phyloP scores from a whole-genome alignment of 2,329 filamentous ascomycete species.

The Pseudocercospora eumusae region DNA sequence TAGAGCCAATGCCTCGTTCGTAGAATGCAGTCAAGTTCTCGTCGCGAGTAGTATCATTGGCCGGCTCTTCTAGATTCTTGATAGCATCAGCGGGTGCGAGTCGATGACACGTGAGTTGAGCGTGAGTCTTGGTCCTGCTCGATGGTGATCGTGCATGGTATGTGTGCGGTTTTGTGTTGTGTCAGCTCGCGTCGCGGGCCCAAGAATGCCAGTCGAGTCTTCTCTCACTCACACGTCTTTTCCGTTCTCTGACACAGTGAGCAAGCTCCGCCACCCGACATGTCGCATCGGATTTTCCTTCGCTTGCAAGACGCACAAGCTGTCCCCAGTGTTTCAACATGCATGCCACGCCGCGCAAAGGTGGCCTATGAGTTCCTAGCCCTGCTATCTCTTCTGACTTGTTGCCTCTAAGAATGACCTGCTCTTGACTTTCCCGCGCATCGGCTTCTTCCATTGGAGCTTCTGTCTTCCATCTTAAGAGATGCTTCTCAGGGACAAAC shows the following conservation, averaged over 20 bases:
- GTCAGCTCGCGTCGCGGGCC: neutral
- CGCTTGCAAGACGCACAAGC: slow-evolving; percentile 16
- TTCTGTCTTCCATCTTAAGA: too few relatives aligned
- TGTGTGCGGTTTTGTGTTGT: neutral
- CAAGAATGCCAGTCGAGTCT: neutral
- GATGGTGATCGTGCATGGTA: neutral
- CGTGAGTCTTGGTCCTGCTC: neutral
- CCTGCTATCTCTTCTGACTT: too few relatives aligned
- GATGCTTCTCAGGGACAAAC: too few relatives aligned
- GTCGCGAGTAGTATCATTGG: slow-evolving; percentile 6
- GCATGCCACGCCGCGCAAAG: too few relatives aligned
- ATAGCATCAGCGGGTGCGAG: neutral
- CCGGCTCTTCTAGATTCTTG: neutral
- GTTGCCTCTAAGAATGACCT: too few relatives aligned
- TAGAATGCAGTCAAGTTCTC: slow-evolving; percentile 19
- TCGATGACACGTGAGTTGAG: neutral
- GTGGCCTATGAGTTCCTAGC: too few relatives aligned
- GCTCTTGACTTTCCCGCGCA: too few relatives aligned
- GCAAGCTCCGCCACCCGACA: slow-evolving; percentile 10
- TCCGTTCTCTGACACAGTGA: slow-evolving; percentile 9
- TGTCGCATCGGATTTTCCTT: slow-evolving; percentile 20
- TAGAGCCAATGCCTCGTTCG: slow-evolving; percentile 15
- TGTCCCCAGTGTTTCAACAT: neutral
- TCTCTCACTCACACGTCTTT: slow-evolving; percentile 9
- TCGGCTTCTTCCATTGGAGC: too few relatives aligned